Percentiles rank a stretch among this genome's conserved stretches.
These are phyloP conservation scores for Apiospora arundinis DNA, from an alignment of 2,329 filamentous ascomycete species.

Conservation along the genomic window DNA sequence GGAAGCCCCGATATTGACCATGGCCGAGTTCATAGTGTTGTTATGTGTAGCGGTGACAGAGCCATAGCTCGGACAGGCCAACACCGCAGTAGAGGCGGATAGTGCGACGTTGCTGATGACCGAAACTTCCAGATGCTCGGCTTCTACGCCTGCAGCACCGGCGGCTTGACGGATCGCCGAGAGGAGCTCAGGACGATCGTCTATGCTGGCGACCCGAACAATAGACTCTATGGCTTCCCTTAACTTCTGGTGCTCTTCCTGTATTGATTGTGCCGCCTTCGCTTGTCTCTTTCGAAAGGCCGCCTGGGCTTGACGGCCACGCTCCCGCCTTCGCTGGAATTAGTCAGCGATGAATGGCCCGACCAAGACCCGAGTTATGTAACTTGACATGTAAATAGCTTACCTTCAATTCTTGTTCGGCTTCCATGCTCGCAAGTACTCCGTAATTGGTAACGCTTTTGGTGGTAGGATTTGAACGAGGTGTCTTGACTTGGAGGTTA, in stretches of 20 bases:
- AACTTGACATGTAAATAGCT: neutral
- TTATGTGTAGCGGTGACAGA: too few relatives aligned
- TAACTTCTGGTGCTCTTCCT: conserved; percentile 32
- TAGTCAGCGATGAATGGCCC: conserved; percentile 10
- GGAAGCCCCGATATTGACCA: neutral
- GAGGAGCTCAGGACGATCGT: conserved; percentile 30
- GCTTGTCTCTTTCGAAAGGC: conserved; percentile 40
- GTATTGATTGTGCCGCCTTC: conserved; percentile 29
- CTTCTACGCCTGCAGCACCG: conserved; percentile 28
- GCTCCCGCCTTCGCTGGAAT: conserved; percentile 39
- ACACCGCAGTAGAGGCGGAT: neutral
- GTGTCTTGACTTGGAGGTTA: neutral
- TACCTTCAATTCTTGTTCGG: conserved; percentile 6
- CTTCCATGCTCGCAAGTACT: neutral
- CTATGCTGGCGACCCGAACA: conserved; percentile 23
- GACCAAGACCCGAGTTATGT: neutral
- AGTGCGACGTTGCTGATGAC: neutral
- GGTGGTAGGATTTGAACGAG: too few relatives aligned
- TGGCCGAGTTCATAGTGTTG: neutral
- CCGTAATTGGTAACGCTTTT: neutral
- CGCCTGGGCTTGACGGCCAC: conserved; percentile 39
- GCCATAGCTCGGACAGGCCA: neutral
- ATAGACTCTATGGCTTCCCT: conserved; percentile 33
- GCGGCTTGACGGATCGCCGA: conserved; percentile 31
- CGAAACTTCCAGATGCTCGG: neutral